Base-by-base conservation (phyloP, 208 protist genomes). In the Acanthamoeba pearcei region DNA sequence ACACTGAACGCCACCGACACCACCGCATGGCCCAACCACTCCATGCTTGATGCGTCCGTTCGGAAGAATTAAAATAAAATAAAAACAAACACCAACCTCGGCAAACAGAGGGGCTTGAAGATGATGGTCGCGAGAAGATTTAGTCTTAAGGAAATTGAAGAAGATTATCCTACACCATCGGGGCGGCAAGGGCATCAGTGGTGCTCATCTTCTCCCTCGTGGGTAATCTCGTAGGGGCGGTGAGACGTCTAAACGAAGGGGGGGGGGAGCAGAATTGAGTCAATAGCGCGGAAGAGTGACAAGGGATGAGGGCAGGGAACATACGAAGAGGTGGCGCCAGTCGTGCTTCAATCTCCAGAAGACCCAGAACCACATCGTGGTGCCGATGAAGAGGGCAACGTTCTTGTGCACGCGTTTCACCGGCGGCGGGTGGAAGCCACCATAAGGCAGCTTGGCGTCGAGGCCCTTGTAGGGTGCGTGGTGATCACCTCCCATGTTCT, bases 291-390 rank as follows among this genome's bases (percentile, higher is more conserved):
- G 17, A 85, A 22, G 46, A 13, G 1, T 57, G 17, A 12, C 22
- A 32, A 68, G 24, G 35, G 66, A 74, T n/a, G 24, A 9, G 5
- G 6, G 38, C 38, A 95, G 57, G 35, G 27, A 10, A 68, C 78
- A 32, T 94, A 96, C 95, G 24, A 96, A 24, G 32, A 95, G 68
- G 64, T 80, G 53, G 53, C 66, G 94, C 46, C 51, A 96, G 74
- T 96, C 95, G 32, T 93, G 38, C 68, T 96, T 95, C 46, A 95
- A 38, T 85, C 95, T 95, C 70, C 95, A 96, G 53, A 96, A 96
- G 22, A 96, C 83, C 95, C 95, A 96, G 83, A 96, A 95, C 95
- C 95, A 96, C 70, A 96, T 88, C 22, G 85, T 74, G 22, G 95
- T 95, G 35, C 95, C 95, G 76, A 96, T 66, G 49, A 62, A 80